Evolutionary conservation across 2,329 filamentous ascomycete genomes (phyloP), one percentile per base, ranked within the genome.

Genomic region (Apiospora sp.): DNA sequence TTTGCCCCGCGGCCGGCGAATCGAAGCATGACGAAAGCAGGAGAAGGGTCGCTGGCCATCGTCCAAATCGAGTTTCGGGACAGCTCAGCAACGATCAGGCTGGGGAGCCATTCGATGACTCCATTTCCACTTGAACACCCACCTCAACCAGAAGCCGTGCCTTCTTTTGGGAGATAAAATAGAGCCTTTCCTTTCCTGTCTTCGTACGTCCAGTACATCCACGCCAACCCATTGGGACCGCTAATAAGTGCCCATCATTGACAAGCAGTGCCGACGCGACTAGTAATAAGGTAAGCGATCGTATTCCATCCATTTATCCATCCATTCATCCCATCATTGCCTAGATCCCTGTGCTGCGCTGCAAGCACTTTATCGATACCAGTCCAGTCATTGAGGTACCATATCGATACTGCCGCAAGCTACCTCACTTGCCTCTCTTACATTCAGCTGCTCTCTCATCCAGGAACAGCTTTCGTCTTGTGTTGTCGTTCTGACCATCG

Each of bases 1-100:
- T 61, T 64, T 58, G 68, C 68, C 68, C 68, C 48, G 34, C 49
- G 68, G 48, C 12, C 30, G 30, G 30, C 58, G 58, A 64, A 41
- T 70, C 46, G 68, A 70, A 73, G 46, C 72, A 73, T 71, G 72
- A 71, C 72, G 73, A 82, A 82, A 76, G 76, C 79, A 41, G 81
- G 80, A 73, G 77, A 80, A 71, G 75, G 27, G 67, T n/a, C 58
- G 58, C 41, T 43, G 64, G 64, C 64, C 64, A 67, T 44, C 24
- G 24, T 43, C 14, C 4, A 10, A 58, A 30, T 30, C 27, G 27
- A 30, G 27, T 30, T 30, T 4, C 27, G 27, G 27, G 27, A 30
- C 27, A 30, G 27, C 27, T 27, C 27, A 22, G 27, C 10, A 34
- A 22, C 16, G 30, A 37, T 61, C 54, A 37, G 54, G 54, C 51